Evolutionary conservation across 2,329 filamentous ascomycete genomes (phyloP), one percentile per base, ranked within the genome.

Genomic region (Fusarium sp.): DNA sequence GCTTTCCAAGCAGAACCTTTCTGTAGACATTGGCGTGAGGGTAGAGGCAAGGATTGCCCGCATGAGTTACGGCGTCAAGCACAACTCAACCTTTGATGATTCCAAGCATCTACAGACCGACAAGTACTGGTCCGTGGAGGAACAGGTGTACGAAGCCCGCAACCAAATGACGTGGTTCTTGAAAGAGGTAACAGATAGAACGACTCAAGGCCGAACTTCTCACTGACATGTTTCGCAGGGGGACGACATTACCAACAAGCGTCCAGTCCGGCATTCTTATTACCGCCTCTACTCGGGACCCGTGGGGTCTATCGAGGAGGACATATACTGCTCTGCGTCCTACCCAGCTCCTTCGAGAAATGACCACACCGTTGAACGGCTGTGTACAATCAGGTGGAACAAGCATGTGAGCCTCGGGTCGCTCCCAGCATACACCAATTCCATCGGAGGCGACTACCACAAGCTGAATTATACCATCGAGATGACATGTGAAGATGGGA

Each of bases 141-240:
- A 63, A 0, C 55, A 65, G 0, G 2, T 16, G 0, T 79, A 64
- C 16, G 3, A 3, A 1, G 79, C 73, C 0, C 0, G 0, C 0
- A 59, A 76, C 16, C 80, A 82, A 27, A 75, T 78, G 57, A 1
- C 64, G 0, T 83, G 80, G 81, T 83, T 81, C 44, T 35, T 82
- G 5, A 24, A 44, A 10, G 56, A 74, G 60, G 76, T 79, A 64
- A 31, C 7, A 5, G 6, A 44, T 16, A 6, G 2, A 6, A 5
- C 1, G 12, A 27, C 24, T 1, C 8, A 3, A 1, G 8, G 5
- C 5, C 16, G 2, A 0, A 51, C 4, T 5, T 6, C 4, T 3
- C 29, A 14, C 20, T 64, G 11, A 65, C 24, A 31, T 11, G 12
- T n/a, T n/a, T 1, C 0, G 0, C 5, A 75, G 74, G 71, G 77